Conservation (phyloP, 768 basidiomycete species). For the Thelephora ganbajun region DNA sequence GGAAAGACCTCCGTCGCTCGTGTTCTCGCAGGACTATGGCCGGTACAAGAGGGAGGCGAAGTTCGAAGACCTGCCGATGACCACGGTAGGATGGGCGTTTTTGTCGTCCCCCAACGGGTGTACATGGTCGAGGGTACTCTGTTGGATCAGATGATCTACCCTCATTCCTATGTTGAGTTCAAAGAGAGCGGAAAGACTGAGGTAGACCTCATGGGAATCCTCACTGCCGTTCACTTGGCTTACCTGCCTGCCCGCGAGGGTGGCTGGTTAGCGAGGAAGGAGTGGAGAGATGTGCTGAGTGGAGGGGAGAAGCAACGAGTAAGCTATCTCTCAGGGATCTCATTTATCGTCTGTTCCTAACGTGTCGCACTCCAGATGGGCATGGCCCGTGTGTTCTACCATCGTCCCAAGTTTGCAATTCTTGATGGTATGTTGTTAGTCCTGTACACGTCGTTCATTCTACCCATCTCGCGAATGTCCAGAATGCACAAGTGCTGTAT, state of each 20-base stretch:
- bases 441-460: neutral
- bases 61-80: conserved; percentile 15
- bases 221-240: conserved; percentile 69
- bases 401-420: conserved; percentile 68
- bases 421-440: conserved; percentile 65
- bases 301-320: conserved; percentile 95
- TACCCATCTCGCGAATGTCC: conserved; percentile 3
- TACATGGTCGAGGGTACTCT: conserved; percentile 86
- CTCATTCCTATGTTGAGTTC: conserved; percentile 71
- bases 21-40: conserved; percentile 85
- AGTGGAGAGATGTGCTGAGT: conserved; percentile 92
- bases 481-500: conserved; percentile 95
- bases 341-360: conserved; percentile 2
- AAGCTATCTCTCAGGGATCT: conserved; percentile 9
- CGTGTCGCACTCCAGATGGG: conserved; percentile 45
- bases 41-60: conserved; percentile 27
- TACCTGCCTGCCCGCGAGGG: conserved; percentile 84
- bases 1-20: conserved; percentile 86
- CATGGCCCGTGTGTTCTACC: conserved; percentile 88
- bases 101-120: conserved; percentile 83
- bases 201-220: conserved; percentile 58
- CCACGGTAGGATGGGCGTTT: conserved; percentile 40
- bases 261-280: conserved; percentile 79
- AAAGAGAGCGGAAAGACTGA: conserved; percentile 43
- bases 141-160: conserved; percentile 90